A percentile compares a stretch with the other conserved stretches of the same genome.
Evolutionary conservation across 2,329 filamentous ascomycete genomes (phyloP).

Genomic region (Fusarium begoniae): DNA sequence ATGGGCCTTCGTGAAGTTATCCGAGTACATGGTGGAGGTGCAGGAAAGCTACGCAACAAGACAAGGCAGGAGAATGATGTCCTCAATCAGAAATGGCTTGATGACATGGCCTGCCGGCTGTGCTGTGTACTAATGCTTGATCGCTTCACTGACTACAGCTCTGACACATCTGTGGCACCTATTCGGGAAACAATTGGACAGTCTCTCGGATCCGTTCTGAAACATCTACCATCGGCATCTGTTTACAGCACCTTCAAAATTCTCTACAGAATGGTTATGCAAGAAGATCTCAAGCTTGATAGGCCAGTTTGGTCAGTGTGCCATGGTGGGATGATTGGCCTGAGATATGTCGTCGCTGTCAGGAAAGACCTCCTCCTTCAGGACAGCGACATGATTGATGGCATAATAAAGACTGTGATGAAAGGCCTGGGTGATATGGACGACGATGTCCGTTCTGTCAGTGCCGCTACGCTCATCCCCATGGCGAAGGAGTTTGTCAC

Average conservation of each 20-base stretch:
- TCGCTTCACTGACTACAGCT: slow-evolving; percentile 96
- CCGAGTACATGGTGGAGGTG: slow-evolving; percentile 88
- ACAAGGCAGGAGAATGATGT: slow-evolving; percentile 77
- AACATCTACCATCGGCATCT: slow-evolving; percentile 80
- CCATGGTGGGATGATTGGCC: slow-evolving; percentile 96
- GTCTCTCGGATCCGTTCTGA: slow-evolving; percentile 87
- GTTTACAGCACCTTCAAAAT: slow-evolving; percentile 87
- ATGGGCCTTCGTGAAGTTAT: slow-evolving; percentile 94
- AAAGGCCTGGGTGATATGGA: slow-evolving; percentile 90
- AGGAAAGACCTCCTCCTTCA: slow-evolving; percentile 90
- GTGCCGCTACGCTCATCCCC: slow-evolving; percentile 95
- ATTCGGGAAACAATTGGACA: slow-evolving; percentile 96
- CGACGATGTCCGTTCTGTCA: slow-evolving; percentile 96
- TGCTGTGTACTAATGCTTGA: slow-evolving; percentile 98
- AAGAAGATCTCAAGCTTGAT: slow-evolving; percentile 79
- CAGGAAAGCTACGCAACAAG: slow-evolving; percentile 79
- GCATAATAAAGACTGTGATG: slow-evolving; percentile 91
- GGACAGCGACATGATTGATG: slow-evolving; percentile 88
- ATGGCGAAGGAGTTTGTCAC: slow-evolving; percentile 95
- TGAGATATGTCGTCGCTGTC: slow-evolving; percentile 94
- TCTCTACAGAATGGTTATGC: slow-evolving; percentile 90
- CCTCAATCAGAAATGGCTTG: slow-evolving; percentile 86
- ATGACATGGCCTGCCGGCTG: slow-evolving; percentile 93
- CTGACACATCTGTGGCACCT: slow-evolving; percentile 94
- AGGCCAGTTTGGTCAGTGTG: slow-evolving; percentile 91